phyloP scores from a whole-genome alignment of 257 asterid species.

The Verbascum thapsus region DNA sequence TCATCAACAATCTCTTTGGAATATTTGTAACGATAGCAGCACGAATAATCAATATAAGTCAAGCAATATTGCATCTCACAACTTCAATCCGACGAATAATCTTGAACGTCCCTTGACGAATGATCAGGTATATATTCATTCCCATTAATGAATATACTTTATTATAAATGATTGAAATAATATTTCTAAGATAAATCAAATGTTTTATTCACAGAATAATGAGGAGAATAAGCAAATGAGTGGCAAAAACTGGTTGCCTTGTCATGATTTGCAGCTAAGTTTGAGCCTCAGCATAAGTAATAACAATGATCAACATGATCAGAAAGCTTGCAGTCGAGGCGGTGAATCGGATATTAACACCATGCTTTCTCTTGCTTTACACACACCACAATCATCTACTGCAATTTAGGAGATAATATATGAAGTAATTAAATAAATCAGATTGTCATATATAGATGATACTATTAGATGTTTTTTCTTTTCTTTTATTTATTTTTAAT shows the following conservation, averaged over 20 bases:
- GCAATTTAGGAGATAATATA: constrained; percentile 18
- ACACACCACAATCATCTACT: constrained; percentile 37
- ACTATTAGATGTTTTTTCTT: too few relatives aligned
- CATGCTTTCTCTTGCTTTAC: constrained; percentile 71
- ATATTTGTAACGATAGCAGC: constrained; percentile 18
- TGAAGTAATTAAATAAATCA: background rate
- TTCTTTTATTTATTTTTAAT: background rate
- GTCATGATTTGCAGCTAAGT: constrained; percentile 44
- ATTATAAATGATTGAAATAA: too few relatives aligned
- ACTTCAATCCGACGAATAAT: constrained; percentile 24
- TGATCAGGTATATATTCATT: constrained; percentile 37
- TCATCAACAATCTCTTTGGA: constrained; percentile 36
- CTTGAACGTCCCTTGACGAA: constrained; percentile 32
- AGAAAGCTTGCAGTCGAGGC: constrained; percentile 39
- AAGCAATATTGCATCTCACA: constrained; percentile 21
- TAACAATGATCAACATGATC: constrained; percentile 24
- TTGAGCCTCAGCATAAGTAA: background rate
- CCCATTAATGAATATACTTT: background rate
- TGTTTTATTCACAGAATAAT: constrained; percentile 41
- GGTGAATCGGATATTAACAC: constrained; percentile 63
- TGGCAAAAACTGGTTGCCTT: constrained; percentile 36
- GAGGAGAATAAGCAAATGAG: constrained; percentile 31
- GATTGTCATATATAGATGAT: too few relatives aligned
- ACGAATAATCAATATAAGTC: constrained; percentile 30
- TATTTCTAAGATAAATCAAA: background rate